A percentile compares a stretch with the other conserved stretches of the same genome.
These are phyloP conservation scores for Mytilinidion resinicola DNA, from an alignment of 495 filamentous ascomycete genomes.

Conservation along the genomic window DNA sequence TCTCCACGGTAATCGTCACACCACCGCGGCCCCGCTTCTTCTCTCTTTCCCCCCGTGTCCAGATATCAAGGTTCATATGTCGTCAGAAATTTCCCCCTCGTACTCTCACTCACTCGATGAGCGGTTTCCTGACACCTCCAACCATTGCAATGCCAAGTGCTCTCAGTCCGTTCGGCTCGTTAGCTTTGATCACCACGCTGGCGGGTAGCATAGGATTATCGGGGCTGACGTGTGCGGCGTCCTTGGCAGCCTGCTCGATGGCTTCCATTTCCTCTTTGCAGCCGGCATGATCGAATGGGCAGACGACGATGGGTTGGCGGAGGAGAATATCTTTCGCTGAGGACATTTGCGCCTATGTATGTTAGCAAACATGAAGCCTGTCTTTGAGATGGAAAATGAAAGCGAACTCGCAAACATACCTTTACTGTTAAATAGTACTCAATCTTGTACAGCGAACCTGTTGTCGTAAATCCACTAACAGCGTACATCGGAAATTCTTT, in stretches of 20 bases:
- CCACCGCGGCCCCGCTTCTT: too few species aligned
- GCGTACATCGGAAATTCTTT: slow-evolving; percentile 83
- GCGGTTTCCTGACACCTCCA: slow-evolving; percentile 73
- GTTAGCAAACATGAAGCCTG: slow-evolving; percentile 8
- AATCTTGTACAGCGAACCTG: slow-evolving; percentile 92
- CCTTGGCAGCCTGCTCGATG: slow-evolving; percentile 89
- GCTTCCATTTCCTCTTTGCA: slow-evolving; percentile 98
- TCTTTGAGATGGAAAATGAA: not conserved
- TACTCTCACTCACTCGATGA: slow-evolving; percentile 67
- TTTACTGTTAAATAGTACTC: slow-evolving; percentile 94
- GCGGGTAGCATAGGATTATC: slow-evolving; percentile 87
- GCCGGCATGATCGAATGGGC: slow-evolving; percentile 86
- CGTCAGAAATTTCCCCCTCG: not conserved
- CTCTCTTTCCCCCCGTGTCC: too few species aligned
- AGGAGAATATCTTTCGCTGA: slow-evolving; percentile 83
- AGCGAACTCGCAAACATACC: slow-evolving; percentile 45
- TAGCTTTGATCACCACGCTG: slow-evolving; percentile 69
- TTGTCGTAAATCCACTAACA: slow-evolving; percentile 86
- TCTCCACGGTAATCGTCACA: too few species aligned
- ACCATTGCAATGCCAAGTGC: slow-evolving; percentile 80
- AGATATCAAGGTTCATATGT: too few species aligned
- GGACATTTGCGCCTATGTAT: slow-evolving; percentile 74
- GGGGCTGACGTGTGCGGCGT: slow-evolving; percentile 76
- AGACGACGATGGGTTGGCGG: slow-evolving; percentile 91
- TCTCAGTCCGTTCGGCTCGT: slow-evolving; percentile 67